Percentiles rank a stretch among this genome's conserved stretches.
These are phyloP conservation scores for Diaporthe sp. DNA, from an alignment of 2,329 filamentous ascomycete genomes.

Conservation along the genomic window DNA sequence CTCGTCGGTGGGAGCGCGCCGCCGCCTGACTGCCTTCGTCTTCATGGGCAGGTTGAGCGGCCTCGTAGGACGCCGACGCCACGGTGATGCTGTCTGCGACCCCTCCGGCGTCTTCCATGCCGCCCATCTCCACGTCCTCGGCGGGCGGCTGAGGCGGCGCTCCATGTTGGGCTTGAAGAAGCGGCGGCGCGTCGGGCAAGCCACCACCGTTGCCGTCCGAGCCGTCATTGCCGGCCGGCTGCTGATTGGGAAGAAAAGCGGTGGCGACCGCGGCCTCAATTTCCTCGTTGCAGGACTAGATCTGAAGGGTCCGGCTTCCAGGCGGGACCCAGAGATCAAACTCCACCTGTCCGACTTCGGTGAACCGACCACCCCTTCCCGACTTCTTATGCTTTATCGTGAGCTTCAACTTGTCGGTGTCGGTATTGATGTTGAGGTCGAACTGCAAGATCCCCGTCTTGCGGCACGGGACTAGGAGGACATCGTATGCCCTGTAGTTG, in stretches of 20 bases:
- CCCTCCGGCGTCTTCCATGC: not conserved
- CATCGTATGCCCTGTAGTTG: not conserved
- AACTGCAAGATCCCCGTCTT: not conserved
- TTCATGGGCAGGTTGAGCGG: not conserved
- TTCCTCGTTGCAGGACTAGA: not conserved
- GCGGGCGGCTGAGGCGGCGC: no score
- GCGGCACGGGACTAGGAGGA: not conserved
- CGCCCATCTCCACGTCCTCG: not conserved
- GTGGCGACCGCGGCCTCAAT: not conserved
- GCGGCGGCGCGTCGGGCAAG: no score
- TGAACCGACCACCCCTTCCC: not conserved
- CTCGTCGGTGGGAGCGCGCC: not conserved
- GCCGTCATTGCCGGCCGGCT: not conserved
- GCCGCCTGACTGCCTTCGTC: not conserved
- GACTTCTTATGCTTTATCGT: not conserved
- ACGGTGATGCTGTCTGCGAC: not conserved
- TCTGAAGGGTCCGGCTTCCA: not conserved
- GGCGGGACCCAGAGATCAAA: not conserved
- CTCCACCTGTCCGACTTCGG: not conserved
- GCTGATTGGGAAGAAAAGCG: not conserved
- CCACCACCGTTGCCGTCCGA: no score
- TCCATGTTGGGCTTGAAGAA: no score
- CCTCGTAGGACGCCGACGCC: not conserved
- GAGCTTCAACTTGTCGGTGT: not conserved
- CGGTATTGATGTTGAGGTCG: not conserved